Evolutionary conservation across 805 yeast species (phyloP).

Genomic region (Sugiyamaella smithiae): DNA sequence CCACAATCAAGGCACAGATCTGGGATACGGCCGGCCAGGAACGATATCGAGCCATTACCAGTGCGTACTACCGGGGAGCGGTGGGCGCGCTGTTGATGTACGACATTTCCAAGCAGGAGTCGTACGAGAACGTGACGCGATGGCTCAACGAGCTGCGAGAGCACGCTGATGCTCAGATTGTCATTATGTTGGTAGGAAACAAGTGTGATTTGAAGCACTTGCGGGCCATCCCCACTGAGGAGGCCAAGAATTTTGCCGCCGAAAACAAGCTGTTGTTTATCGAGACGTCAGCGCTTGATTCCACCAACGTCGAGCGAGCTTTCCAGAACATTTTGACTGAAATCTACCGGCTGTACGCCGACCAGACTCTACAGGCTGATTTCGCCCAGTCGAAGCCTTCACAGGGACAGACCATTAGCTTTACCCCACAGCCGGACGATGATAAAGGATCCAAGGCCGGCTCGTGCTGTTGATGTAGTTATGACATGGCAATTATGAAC

Average conservation of each 20-base stretch:
- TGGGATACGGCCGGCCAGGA: slow-evolving; percentile 99
- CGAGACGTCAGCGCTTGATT: slow-evolving; percentile 86
- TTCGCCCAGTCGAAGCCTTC: slow-evolving; percentile 58
- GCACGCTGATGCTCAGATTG: slow-evolving; percentile 95
- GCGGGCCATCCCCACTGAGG: slow-evolving; percentile 96
- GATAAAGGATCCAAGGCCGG: slow-evolving; percentile 41
- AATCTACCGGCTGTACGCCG: slow-evolving; percentile 94
- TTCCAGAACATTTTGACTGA: slow-evolving; percentile 91
- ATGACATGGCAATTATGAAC: slow-evolving; percentile 1
- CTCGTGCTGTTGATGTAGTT: slow-evolving; percentile 23
- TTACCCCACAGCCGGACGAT: slow-evolving; percentile 91
- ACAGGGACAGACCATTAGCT: slow-evolving; percentile 84
- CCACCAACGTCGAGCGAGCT: slow-evolving; percentile 92
- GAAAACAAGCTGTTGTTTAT: slow-evolving; percentile 91
- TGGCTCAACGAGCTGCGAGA: slow-evolving; percentile 94
- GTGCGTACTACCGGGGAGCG: slow-evolving; percentile 97
- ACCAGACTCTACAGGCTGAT: slow-evolving; percentile 85
- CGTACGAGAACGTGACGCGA: slow-evolving; percentile 82
- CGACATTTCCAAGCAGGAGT: slow-evolving; percentile 93
- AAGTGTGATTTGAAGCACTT: slow-evolving; percentile 92
- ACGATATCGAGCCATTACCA: slow-evolving; percentile 95
- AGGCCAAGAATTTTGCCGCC: slow-evolving; percentile 87
- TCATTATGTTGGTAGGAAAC: slow-evolving; percentile 94
- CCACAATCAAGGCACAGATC: slow-evolving; percentile 93
- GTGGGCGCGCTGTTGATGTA: slow-evolving; percentile 95